A percentile compares a stretch with the other conserved stretches of the same genome.
These are phyloP conservation scores for Aspergillus unguis DNA, from an alignment of 2,329 filamentous ascomycete genomes.

Conservation along the genomic window DNA sequence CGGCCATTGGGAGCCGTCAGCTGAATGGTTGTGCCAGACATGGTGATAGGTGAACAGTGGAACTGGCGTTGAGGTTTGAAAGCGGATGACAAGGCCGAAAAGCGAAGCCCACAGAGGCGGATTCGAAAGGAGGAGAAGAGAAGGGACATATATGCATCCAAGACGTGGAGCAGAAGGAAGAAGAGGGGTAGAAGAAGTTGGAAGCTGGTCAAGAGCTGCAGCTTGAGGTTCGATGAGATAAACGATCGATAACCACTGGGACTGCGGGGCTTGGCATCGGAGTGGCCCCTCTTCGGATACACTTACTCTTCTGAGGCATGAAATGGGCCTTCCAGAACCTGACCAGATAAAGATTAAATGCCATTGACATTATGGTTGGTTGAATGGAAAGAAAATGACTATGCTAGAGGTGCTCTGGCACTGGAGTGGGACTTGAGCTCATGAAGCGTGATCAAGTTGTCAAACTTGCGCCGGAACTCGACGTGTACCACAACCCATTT, in stretches of 20 bases:
- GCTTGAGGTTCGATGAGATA: neutral
- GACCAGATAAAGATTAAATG: neutral
- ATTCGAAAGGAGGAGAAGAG: conserved; percentile 5
- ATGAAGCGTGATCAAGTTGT: conserved; percentile 64
- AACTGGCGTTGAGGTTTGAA: conserved; percentile 18
- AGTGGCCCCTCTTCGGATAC: conserved; percentile 26
- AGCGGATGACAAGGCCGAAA: conserved; percentile 9
- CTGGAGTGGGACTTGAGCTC: conserved; percentile 66
- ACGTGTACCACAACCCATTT: conserved; percentile 92
- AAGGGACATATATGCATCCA: conserved; percentile 4
- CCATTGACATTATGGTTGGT: conserved; percentile 4
- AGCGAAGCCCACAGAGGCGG: conserved; percentile 10
- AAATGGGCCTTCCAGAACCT: neutral
- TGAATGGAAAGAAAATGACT: no score
- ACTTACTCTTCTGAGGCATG: conserved; percentile 31
- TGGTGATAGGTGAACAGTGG: conserved; percentile 26
- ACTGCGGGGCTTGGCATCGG: conserved; percentile 3
- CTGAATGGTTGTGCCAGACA: conserved; percentile 47
- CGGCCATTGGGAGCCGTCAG: conserved; percentile 73
- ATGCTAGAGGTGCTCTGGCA: conserved; percentile 43
- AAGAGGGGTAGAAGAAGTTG: conserved; percentile 4
- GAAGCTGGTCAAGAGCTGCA: neutral
- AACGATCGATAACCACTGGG: conserved; percentile 3
- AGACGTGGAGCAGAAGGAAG: conserved; percentile 10
- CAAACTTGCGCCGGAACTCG: conserved; percentile 79